Percentiles rank a stretch among this genome's conserved stretches.
Evolutionary conservation across 1,284 basidiomycete genomes (phyloP).

Genomic region (Bondarzewia mesenterica): DNA sequence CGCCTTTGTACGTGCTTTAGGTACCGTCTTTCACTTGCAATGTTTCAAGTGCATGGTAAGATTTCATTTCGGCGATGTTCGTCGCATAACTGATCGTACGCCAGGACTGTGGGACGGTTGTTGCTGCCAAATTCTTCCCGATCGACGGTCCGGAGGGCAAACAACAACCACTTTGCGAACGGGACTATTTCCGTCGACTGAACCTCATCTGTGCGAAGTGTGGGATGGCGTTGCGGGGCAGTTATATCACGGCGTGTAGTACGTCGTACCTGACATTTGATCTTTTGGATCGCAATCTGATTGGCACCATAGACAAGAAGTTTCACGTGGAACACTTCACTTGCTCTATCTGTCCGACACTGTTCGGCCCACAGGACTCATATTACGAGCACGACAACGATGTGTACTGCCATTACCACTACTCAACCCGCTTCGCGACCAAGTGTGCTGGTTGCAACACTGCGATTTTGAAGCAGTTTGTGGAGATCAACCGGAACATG

Average conservation of each 20-base stretch:
- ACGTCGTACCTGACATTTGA: constrained; percentile 28
- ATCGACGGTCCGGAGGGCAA: constrained; percentile 82
- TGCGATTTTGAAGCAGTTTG: constrained; percentile 99
- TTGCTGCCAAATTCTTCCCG: constrained; percentile 98
- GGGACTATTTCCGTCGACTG: constrained; percentile 94
- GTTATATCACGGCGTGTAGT: constrained; percentile 99
- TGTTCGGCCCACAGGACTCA: constrained; percentile 97
- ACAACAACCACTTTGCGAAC: constrained; percentile 92
- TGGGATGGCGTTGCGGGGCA: constrained; percentile 87
- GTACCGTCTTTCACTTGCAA: constrained; percentile 90
- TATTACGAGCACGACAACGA: constrained; percentile 98
- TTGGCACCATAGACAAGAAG: constrained; percentile 72
- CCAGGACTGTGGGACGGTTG: constrained; percentile 93
- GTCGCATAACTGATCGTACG: constrained; percentile 7
- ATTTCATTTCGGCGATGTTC: constrained; percentile 21
- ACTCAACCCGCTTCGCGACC: constrained; percentile 96
- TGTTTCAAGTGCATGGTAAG: constrained; percentile 93
- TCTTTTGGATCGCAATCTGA: constrained; percentile 5
- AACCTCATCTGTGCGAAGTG: constrained; percentile 97
- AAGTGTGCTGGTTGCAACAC: constrained; percentile 97
- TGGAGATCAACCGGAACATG: constrained; percentile 98
- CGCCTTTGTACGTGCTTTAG: constrained; percentile 93
- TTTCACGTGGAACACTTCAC: constrained; percentile 99
- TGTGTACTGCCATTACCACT: constrained; percentile 97
- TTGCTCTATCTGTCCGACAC: constrained; percentile 91